These are phyloP conservation scores for Fonsecaea erecta DNA, from an alignment of 2,329 filamentous ascomycete genomes.

Conservation along the genomic window DNA sequence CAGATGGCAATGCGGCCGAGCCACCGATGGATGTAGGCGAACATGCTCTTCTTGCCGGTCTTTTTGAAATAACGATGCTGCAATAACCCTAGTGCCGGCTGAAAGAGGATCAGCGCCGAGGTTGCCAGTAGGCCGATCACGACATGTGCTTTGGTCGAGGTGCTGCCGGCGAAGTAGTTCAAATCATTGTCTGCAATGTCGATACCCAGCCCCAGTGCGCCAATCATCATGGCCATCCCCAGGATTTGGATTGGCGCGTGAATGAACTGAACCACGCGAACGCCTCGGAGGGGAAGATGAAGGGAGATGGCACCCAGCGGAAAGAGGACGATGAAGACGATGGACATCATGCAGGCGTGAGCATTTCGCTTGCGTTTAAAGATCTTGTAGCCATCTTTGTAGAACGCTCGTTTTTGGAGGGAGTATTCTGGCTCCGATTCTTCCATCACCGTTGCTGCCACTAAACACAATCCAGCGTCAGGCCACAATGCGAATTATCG, in stretches of 20 bases:
- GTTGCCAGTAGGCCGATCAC: slow-evolving; percentile 23
- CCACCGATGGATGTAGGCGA: slow-evolving; percentile 59
- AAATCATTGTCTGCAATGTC: slow-evolving; percentile 47
- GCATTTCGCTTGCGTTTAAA: slow-evolving; percentile 26
- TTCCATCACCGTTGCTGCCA: slow-evolving; percentile 1
- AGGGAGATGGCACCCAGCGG: slow-evolving; percentile 41
- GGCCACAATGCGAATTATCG: background rate
- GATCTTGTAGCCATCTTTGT: slow-evolving; percentile 22
- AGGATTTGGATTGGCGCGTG: slow-evolving; percentile 55
- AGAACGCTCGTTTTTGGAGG: slow-evolving; percentile 19
- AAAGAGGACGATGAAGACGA: slow-evolving; percentile 50
- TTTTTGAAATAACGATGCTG: slow-evolving; percentile 59
- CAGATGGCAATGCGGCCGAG: slow-evolving; percentile 58
- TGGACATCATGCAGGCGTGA: slow-evolving; percentile 48
- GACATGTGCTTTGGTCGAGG: slow-evolving; percentile 20
- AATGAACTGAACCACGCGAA: slow-evolving; percentile 43
- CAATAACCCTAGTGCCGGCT: slow-evolving; percentile 57
- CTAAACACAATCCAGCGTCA: background rate
- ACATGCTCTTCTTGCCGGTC: slow-evolving; percentile 40
- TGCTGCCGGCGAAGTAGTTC: slow-evolving; percentile 17
- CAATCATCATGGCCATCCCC: slow-evolving; percentile 53
- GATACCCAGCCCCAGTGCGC: slow-evolving; percentile 57
- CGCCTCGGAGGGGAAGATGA: slow-evolving; percentile 46
- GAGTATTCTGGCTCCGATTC: slow-evolving; percentile 2
- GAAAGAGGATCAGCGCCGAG: slow-evolving; percentile 58